These are phyloP conservation scores for Chrysanthemum lavandulifolium DNA, from an alignment of 129 eudicot species.

Conservation along the genomic window DNA sequence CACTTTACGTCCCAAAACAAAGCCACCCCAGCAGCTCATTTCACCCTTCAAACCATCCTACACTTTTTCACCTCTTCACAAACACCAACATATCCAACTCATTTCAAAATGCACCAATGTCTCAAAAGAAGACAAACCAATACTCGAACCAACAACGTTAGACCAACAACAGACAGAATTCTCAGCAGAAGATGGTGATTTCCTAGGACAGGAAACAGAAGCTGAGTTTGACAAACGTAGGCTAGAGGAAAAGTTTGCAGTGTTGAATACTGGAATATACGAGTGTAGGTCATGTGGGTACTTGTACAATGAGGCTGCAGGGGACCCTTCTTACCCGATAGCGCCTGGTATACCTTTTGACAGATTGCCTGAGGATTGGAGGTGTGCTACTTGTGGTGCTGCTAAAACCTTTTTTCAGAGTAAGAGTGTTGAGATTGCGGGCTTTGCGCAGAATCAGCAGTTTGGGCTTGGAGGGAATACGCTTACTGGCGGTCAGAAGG, in stretches of 20 bases:
- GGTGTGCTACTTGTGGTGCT: conserved; percentile 99
- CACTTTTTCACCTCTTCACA: conserved; percentile 31
- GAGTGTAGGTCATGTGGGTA: conserved; percentile 95
- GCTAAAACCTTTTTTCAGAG: conserved; percentile 82
- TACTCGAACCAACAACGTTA: conserved; percentile 27
- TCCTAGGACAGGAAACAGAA: not conserved
- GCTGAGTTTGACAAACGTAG: conserved; percentile 49
- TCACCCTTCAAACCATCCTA: conserved; percentile 34
- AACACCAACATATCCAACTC: conserved; percentile 35
- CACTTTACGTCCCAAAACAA: conserved; percentile 29
- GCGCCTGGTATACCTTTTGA: conserved; percentile 88
- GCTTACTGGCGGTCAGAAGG: conserved; percentile 89
- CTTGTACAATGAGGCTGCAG: conserved; percentile 63
- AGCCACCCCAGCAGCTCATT: conserved; percentile 36
- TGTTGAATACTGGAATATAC: conserved; percentile 76
- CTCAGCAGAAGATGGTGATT: not conserved
- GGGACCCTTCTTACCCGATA: conserved; percentile 83
- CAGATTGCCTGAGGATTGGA: conserved; percentile 85
- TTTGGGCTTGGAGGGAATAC: conserved; percentile 89
- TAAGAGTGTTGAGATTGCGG: conserved; percentile 97
- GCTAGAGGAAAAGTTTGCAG: conserved; percentile 89
- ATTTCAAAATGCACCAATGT: conserved; percentile 55
- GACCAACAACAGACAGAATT: not conserved
- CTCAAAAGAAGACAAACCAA: conserved; percentile 79
- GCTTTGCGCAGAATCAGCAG: conserved; percentile 95